Evolutionary conservation across 768 basidiomycete genomes (phyloP), one percentile per base, ranked within the genome.

Genomic region (Pleurotus salmoneostramineus): DNA sequence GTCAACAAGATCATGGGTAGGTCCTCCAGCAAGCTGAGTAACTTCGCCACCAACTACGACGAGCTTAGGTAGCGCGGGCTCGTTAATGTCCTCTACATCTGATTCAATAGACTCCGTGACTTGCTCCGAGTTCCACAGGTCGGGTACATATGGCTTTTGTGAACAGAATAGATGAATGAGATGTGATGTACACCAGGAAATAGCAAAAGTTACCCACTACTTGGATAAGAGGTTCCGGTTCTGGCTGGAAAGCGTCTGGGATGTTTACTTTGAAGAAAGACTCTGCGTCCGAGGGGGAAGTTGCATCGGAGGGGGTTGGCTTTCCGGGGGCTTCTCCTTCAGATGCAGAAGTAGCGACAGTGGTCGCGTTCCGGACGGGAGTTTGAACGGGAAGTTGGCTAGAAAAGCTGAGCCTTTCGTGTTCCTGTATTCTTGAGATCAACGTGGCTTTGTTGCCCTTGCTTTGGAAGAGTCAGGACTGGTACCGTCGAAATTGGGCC

Each of bases 361-460:
- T 65, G 2, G 71, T 65, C 32, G 52, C 68, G 58, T 58, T 67
- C 58, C 65, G 71, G 59, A 46, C 68, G 66, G 61, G 44, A 66
- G 64, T 58, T 66, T 59, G 33, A 58, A 37, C 57, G 60, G 36
- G 35, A 63, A 33, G 40, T 64, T 62, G 40, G 62, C 59, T 27
- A 65, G 60, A 55, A 1, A 64, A 59, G 44, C 60, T 68, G 52
- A 61, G 63, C 34, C 72, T 68, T 45, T 86, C 83, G 49, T 79
- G 72, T 63, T 83, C 75, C 60, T 80, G 74, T 50, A 89, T 72
- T 56, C 84, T 80, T 40, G 78, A 64, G 58, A 86, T 74, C 33
- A 89, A 69, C 3, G 73, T 74, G 3, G 81, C 71, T 68, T 88
- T 89, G 68, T 76, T 83, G 2, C 86, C 87, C 60, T 72, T 78